Evolutionary conservation across 148 eudicot species (phyloP).

Genomic region (Limonium bicolor): DNA sequence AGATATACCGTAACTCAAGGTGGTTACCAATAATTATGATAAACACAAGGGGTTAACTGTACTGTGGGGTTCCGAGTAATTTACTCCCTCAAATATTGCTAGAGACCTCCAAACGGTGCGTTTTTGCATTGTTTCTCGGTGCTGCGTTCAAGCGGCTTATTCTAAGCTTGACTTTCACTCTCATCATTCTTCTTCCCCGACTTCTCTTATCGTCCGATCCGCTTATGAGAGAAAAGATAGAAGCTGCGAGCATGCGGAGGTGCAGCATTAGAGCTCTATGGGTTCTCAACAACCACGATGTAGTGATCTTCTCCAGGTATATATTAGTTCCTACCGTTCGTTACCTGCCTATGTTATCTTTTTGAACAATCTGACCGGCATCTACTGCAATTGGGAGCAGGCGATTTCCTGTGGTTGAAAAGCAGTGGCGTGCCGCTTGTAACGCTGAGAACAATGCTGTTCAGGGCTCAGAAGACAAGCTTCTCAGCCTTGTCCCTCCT

Average conservation of each 20-base stretch:
- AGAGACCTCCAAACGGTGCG: no score
- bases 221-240: no score
- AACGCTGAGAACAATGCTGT: slow-evolving; percentile 15
- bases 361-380: neutral
- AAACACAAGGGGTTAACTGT: no score
- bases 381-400: slow-evolving; percentile 16
- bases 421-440: slow-evolving; percentile 66
- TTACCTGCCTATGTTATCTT: slow-evolving; percentile 1
- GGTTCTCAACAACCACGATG: slow-evolving; percentile 76
- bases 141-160: no score
- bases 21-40: no score
- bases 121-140: no score
- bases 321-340: neutral
- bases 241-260: slow-evolving; percentile 12
- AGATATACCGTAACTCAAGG: no score
- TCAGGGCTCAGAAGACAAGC: slow-evolving; percentile 5
- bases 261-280: slow-evolving; percentile 84
- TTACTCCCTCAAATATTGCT: no score
- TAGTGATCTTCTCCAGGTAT: slow-evolving; percentile 73
- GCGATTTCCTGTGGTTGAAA: slow-evolving; percentile 85
- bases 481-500: slow-evolving; percentile 1
- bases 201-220: no score
- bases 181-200: no score
- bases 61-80: no score
- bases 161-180: no score